Evolutionary conservation across 73 alveolate genomes (phyloP), one percentile per base, ranked within the genome.

Genomic region (Uronychia binucleata): DNA sequence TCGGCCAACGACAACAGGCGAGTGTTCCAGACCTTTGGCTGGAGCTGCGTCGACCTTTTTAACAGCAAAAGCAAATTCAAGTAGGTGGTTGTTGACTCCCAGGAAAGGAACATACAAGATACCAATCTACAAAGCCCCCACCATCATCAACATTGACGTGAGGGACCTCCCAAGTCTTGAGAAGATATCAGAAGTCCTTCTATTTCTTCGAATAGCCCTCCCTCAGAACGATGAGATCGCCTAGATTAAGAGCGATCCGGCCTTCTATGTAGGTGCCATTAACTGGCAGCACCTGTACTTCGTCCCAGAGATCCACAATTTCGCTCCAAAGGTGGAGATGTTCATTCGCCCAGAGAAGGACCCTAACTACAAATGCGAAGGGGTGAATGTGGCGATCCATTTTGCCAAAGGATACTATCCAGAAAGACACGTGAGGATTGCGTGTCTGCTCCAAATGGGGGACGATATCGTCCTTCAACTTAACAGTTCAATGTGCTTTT

Each of bases 1-100:
- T 88, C 82, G 31, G 86, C 82, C 26, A 34, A 34, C 11, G 79
- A 82, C 1, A 85, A 86, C 8, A 25, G 19, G 87, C 74, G 82
- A 27, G 88, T 88, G 34, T 88, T 83, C 57, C 77, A 83, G 74
- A 90, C 97, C 1, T 91, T 86, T 85, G 99, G 98, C 31, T 96
- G 99, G 98, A 92, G 98, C 19, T 85, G 88, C 11, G 92, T 96
- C 19, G 98, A 96, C 77, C 86, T 96, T 31, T 96, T 89, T 76
- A 94, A 93, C 81, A 87, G 35, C 76, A 90, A 93, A 79, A 90
- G 87, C 77, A 90, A 92, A 57, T 78, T 96, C 26, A 92, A 88
- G 67, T 46, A 46, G 19, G 67, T 46, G 67, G 19, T 19, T 11
- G 19, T 46, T 46, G 67, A 46, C 67, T 19, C 19, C 5, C 19